Evolutionary conservation across 768 basidiomycete species (phyloP).

Genomic region (Trametes meyenii): DNA sequence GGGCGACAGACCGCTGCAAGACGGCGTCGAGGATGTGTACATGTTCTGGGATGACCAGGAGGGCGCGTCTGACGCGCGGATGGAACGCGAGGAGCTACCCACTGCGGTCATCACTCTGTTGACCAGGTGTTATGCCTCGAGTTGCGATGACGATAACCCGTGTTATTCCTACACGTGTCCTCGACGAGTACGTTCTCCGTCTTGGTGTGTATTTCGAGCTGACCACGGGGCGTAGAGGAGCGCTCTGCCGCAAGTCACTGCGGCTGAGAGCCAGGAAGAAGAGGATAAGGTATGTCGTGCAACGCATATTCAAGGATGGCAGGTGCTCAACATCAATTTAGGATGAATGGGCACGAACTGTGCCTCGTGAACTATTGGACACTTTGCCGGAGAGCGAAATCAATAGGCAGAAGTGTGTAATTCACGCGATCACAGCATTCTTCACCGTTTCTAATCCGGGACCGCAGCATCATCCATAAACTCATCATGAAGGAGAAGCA

Average conservation of each 20-base stretch:
- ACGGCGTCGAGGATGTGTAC: constrained; percentile 92
- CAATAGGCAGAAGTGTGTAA: constrained; percentile 69
- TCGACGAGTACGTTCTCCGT: constrained; percentile 50
- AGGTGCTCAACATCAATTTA: neutral
- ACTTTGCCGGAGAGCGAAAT: constrained; percentile 78
- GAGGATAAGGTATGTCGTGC: constrained; percentile 29
- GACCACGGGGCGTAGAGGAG: constrained; percentile 16
- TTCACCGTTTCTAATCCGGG: constrained; percentile 4
- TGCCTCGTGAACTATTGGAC: constrained; percentile 50
- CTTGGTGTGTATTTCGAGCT: neutral
- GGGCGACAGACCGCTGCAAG: constrained; percentile 79
- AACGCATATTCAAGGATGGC: neutral
- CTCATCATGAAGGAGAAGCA: constrained; percentile 88
- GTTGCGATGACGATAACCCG: constrained; percentile 75
- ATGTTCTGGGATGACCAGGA: constrained; percentile 87
- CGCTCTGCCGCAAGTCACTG: constrained; percentile 22
- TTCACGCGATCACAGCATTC: neutral
- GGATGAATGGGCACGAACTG: constrained; percentile 54
- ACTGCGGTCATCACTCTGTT: constrained; percentile 90
- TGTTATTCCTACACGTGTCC: constrained; percentile 89
- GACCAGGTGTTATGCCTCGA: constrained; percentile 88
- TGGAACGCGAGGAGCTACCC: constrained; percentile 73
- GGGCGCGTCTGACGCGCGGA: constrained; percentile 58
- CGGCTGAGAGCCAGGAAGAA: constrained; percentile 27
- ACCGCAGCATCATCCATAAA: constrained; percentile 72